Base-by-base conservation (phyloP, 179 eudicot genomes). In the Pouteria campechiana region DNA sequence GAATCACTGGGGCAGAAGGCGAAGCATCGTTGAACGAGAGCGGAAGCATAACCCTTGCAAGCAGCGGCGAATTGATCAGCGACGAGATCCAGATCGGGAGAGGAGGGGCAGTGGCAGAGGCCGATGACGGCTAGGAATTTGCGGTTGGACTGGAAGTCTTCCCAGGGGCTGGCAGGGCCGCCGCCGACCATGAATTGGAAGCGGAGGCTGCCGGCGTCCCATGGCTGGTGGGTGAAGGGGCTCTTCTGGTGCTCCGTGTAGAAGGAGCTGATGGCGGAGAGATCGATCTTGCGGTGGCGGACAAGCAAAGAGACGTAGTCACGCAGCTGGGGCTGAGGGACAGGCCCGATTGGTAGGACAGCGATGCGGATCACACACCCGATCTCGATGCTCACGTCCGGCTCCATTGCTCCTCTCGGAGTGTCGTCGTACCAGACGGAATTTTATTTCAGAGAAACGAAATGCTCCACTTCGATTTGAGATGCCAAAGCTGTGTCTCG, bases 341-440 rank as follows among this genome's bases (percentile, higher is more conserved):
- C 79, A 24, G 51, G 42, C 1, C 90, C 86, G 58, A 89, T 72
- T 27, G 95, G 97, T 24, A 89, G 37, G 9, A 89, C 82, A 12
- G 90, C 93, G 13, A 79, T 46, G 3, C 97, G 68, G 67, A 89
- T 86, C 69, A 78, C 79, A 50, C 78, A 53, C 68, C 79, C 70
- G 20, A 86, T 75, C 41, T 89, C 97, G 28, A 89, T 78, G 69
- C 97, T 81, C 37, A 79, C 95, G 52, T 89, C 97, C 28, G 93
- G 96, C 45, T 83, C 96, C 96, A 83, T 87, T 58, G 37, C 32
- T 8, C 43, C 28, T 18, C 21, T 13, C n/a, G 4, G 4, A 41
- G n/a, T n/a, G n/a, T n/a, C n/a, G n/a, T n/a, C n/a, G n/a, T n/a
- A n/a, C n/a, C n/a, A n/a, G n/a, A n/a, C n/a, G n/a, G n/a, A n/a